These are phyloP conservation scores for Hippophae rhamnoides DNA, from an alignment of 306 rosid species.

Conservation along the genomic window DNA sequence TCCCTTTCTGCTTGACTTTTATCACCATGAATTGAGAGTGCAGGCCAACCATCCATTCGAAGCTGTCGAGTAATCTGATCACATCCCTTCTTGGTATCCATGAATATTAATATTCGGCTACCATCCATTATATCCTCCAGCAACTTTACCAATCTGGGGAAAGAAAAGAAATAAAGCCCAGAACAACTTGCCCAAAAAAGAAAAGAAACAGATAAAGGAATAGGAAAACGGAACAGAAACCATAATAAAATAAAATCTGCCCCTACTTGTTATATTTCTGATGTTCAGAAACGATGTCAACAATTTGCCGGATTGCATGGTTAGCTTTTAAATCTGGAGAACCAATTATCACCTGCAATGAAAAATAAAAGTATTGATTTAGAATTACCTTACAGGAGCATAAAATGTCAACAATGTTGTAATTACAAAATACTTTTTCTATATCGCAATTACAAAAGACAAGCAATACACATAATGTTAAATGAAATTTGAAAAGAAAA, in stretches of 20 bases:
- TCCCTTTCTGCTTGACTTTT: slow-evolving; percentile 99
- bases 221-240: neutral
- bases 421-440: neutral
- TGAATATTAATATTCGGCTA: slow-evolving; percentile 86
- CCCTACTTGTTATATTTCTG: slow-evolving; percentile 95
- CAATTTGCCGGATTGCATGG: slow-evolving; percentile 80
- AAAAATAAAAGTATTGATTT: slow-evolving; percentile 10
- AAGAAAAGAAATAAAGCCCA: slow-evolving; percentile 11
- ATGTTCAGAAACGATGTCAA: slow-evolving; percentile 86
- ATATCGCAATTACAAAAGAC: neutral
- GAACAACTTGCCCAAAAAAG: slow-evolving; percentile 17
- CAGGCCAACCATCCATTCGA: slow-evolving; percentile 99
- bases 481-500: too few species aligned
- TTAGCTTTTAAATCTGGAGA: slow-evolving; percentile 86
- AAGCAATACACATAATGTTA: neutral
- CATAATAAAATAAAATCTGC: slow-evolving; percentile 12
- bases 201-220: slow-evolving; percentile 4
- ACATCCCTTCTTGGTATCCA: slow-evolving; percentile 98
- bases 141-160: slow-evolving; percentile 78
- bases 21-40: slow-evolving; percentile 95
- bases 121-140: slow-evolving; percentile 98
- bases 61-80: slow-evolving; percentile 92
- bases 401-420: neutral
- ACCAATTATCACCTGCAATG: slow-evolving; percentile 76
- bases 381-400: neutral